Evolutionary conservation across 805 yeast species (phyloP), one percentile per base, ranked within the genome.

Genomic region (Starmerella geochares): DNA sequence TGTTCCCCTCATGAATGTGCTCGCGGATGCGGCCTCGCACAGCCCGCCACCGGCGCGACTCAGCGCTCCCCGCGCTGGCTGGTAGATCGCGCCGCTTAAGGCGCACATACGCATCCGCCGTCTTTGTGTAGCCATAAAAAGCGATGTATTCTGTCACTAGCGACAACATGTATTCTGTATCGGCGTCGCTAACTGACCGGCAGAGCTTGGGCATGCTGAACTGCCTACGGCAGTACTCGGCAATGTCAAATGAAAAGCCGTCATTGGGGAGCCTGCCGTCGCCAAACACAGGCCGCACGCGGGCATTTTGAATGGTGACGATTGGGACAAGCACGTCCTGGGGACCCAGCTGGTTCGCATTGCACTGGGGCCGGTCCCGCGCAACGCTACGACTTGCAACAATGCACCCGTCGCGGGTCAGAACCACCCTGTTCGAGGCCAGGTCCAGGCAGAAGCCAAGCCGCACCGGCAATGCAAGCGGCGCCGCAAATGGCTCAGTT

Each of bases 251-350:
- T 32, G 8, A 4, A 16, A 40, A 40, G 20, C 44, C 44, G 32
- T 40, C 44, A 19, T 40, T 40, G 3, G 33, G 44, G 20, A 40
- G 32, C 11, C 17, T 40, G 8, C 44, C 44, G 17, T 40, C 44
- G 23, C 44, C 44, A 13, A 40, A 27, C 3, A 40, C n/a, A 32
- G 33, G 9, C 24, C 33, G 23, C 23, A 40, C 44, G 9, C 24
- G 32, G n/a, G 44, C 44, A 27, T 27, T 25, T 14, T 16, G 31
- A 11, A 40, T 10, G 8, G 32, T 27, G 11, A 40, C n/a, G 16
- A 14, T 27, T 5, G 44, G 44, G 4, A 40, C 24, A 10, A 40
- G 32, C 4, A 17, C n/a, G n/a, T n/a, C n/a, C n/a, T n/a, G n/a
- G n/a, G n/a, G n/a, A n/a, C n/a, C n/a, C n/a, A n/a, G n/a, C n/a